Base-by-base conservation (phyloP, 768 basidiomycete genomes). In the Boletus bicolor region DNA sequence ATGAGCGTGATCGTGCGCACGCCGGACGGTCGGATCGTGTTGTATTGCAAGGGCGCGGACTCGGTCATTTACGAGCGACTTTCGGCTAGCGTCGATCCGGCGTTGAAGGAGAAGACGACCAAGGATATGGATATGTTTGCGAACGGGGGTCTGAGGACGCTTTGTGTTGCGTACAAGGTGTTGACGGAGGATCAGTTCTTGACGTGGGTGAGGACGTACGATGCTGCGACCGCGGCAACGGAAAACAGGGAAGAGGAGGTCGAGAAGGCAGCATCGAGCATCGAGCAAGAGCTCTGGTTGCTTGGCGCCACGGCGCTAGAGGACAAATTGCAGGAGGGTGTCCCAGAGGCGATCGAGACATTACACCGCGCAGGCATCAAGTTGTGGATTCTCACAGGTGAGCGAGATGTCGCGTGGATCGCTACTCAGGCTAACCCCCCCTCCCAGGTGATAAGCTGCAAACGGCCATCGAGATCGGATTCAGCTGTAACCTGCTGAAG, bases 31-130 rank as follows among this genome's bases (percentile, higher is more conserved):
- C 77, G 79, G 63, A 75, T 97, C 57, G 76, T 94, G 28, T 73
- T 98, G 55, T 96, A 94, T 68, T 90, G 87, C 81, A 98, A 98
- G 73, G 96, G 96, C n/a, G 96, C 96, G 14, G 96, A 98, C 72
- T 89, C 85, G 61, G 93, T 98, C 64, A 89, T 98, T 63, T 96
- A 95, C 66, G 85, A 86, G 61, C 84, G 95, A 11, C 79, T 98
- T 3, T 80, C 82, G n/a, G 73, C 77, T 45, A 82, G 89, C 60
- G 91, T 91, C 65, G 91, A 96, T 64, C 76, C 77, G 2, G 75
- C 59, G 41, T 64, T 97, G 60, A 91, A 91, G 76, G 85, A 83
- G 43, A 76, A 84, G 68, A 98, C 95, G 43, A 78, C 77, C 61
- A 82, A 82, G 70, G 93, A 98, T 67, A 90, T 98, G 84, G 95